Evolutionary conservation across 148 eudicot genomes (phyloP).

Genomic region (Fagopyrum esculentum): DNA sequence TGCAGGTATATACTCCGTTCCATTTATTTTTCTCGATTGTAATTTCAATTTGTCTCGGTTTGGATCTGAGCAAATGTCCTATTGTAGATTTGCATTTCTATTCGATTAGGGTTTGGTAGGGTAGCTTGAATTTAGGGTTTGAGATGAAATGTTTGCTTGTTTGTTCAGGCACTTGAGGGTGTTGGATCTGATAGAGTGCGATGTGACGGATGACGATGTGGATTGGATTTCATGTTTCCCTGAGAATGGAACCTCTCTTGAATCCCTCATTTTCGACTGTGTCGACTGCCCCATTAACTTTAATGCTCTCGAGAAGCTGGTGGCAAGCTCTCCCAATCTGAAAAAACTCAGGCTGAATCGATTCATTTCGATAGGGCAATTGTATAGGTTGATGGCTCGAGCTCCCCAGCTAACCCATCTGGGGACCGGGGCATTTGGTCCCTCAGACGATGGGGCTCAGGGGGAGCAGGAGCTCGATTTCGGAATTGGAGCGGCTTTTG

Average conservation of each 20-base stretch:
- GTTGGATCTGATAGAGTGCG: slow-evolving; percentile 71
- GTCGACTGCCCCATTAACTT: slow-evolving; percentile 57
- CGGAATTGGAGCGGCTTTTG: slow-evolving; percentile 46
- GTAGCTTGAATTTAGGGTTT: background rate
- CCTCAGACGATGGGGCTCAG: slow-evolving; percentile 28
- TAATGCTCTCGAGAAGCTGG: slow-evolving; percentile 50
- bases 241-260: slow-evolving; percentile 48
- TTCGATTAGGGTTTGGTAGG: background rate
- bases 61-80: slow-evolving; percentile 16
- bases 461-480: slow-evolving; percentile 56
- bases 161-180: slow-evolving; percentile 58
- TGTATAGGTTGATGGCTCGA: slow-evolving; percentile 47
- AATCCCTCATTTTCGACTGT: slow-evolving; percentile 65
- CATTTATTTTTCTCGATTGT: background rate
- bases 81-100: background rate
- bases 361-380: slow-evolving; percentile 43
- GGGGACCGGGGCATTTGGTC: slow-evolving; percentile 73
- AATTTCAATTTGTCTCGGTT: background rate
- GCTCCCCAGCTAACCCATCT: slow-evolving; percentile 79
- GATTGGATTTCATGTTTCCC: slow-evolving; percentile 85
- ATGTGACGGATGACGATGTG: slow-evolving; percentile 57
- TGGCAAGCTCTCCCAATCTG: slow-evolving; percentile 55
- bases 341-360: slow-evolving; percentile 62
- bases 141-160: background rate
- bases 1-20: slow-evolving; percentile 37